Evolutionary conservation across 495 filamentous ascomycete species (phyloP).

Genomic region (Neurospora sp.): DNA sequence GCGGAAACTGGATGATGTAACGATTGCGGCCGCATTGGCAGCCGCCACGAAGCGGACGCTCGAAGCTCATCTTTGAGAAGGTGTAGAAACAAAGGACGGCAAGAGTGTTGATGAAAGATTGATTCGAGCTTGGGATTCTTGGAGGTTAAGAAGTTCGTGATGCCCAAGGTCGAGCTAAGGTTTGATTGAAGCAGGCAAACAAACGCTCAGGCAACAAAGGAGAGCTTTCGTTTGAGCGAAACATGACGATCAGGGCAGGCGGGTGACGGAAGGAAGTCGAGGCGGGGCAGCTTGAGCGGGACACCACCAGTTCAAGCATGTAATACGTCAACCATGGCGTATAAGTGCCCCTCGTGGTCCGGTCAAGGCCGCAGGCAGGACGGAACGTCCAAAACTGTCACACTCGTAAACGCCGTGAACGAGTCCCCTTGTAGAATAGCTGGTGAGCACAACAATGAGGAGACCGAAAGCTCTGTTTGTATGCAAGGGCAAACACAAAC

Average conservation of each 20-base stretch:
- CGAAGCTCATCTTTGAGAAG: slow-evolving; percentile 30
- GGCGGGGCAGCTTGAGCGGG: not conserved
- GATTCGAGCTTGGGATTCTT: not conserved
- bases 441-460: not conserved
- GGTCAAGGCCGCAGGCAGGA: not conserved
- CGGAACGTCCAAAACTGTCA: not conserved
- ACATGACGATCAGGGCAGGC: not conserved
- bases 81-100: not conserved
- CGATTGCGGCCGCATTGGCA: slow-evolving; percentile 81
- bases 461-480: not conserved
- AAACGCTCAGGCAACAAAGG: not conserved
- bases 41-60: slow-evolving; percentile 54
- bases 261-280: not conserved
- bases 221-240: not conserved
- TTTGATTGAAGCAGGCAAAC: not conserved
- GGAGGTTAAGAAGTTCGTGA: not conserved
- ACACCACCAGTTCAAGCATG: not conserved
- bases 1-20: slow-evolving; percentile 65
- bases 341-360: not conserved
- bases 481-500: not conserved
- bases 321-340: not conserved
- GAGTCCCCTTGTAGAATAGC: not conserved
- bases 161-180: not conserved
- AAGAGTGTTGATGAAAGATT: not conserved
- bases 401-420: not conserved